These are phyloP conservation scores for Furcasterigmium furcatum DNA, from an alignment of 2,329 filamentous ascomycete species.

Conservation along the genomic window DNA sequence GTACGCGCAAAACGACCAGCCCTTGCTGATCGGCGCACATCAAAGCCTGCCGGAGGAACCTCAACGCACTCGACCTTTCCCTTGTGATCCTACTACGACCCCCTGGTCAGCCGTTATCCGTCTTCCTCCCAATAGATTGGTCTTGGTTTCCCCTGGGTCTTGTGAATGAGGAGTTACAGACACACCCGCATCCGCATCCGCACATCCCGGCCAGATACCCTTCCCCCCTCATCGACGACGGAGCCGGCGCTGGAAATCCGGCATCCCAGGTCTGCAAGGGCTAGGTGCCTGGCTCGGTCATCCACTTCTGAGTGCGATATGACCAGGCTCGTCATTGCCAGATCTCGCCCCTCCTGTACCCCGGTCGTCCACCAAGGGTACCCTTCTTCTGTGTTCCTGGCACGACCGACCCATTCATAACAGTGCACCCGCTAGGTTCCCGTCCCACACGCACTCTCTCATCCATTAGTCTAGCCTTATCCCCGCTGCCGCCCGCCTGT, in stretches of 20 bases:
- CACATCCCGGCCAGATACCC: constrained; percentile 3
- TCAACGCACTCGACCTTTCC: too few relatives aligned
- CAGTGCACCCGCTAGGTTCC: background rate
- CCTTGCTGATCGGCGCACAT: too few relatives aligned
- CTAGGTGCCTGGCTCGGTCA: background rate
- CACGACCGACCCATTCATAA: constrained; percentile 2
- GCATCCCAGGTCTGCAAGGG: background rate
- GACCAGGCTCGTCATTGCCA: constrained; percentile 4
- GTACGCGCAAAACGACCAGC: too few relatives aligned
- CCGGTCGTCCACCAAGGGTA: constrained; percentile 1
- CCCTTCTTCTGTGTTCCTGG: constrained; percentile 2
- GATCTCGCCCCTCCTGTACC: constrained; percentile 3
- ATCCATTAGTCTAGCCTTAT: background rate
- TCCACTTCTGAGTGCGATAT: background rate
- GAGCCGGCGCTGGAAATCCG: background rate
- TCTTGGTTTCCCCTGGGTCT: too few relatives aligned
- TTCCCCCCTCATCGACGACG: constrained; percentile 1
- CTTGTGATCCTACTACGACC: too few relatives aligned
- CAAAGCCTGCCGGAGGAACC: too few relatives aligned
- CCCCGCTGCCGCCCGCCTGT: background rate
- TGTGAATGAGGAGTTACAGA: too few relatives aligned
- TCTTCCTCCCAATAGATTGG: too few relatives aligned
- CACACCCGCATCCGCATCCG: background rate
- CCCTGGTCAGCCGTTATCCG: too few relatives aligned
- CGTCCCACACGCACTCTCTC: constrained; percentile 1